Evolutionary conservation across 1,284 basidiomycete genomes (phyloP).

Genomic region (Peniophora sp.): DNA sequence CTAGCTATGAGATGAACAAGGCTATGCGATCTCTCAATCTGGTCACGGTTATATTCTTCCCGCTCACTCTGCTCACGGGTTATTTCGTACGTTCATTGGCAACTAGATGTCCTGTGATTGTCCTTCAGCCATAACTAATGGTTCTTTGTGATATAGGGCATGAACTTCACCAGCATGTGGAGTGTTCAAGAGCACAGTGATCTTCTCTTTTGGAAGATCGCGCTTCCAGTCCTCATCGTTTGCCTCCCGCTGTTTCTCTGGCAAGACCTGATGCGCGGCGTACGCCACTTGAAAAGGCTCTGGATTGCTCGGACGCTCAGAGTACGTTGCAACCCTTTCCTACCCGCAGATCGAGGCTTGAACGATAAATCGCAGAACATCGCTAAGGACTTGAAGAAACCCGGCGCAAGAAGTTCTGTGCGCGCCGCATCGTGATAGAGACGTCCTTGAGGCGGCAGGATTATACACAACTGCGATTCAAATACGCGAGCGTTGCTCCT

Average conservation of each 20-base stretch:
- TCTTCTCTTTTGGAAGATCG: slow-evolving; percentile 60
- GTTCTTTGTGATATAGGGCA: slow-evolving; percentile 35
- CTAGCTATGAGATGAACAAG: slow-evolving; percentile 67
- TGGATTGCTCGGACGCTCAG: slow-evolving; percentile 16
- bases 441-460: no score
- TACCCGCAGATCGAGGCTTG: no score
- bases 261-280: slow-evolving; percentile 38
- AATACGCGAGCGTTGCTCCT: no score
- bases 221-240: slow-evolving; percentile 49
- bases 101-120: no score
- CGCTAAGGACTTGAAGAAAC: no score
- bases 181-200: slow-evolving; percentile 38
- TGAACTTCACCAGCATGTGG: slow-evolving; percentile 58
- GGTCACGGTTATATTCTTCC: slow-evolving; percentile 63
- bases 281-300: slow-evolving; percentile 39
- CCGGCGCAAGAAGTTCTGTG: no score
- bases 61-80: slow-evolving; percentile 60
- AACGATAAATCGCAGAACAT: no score
- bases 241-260: slow-evolving; percentile 49
- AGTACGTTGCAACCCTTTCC: no score
- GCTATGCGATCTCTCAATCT: slow-evolving; percentile 56
- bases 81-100: slow-evolving; percentile 60
- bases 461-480: no score
- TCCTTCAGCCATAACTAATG: not conserved
- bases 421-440: no score